Conservation (phyloP, 78 protist species). For the Mastigamoeba balamuthi region DNA sequence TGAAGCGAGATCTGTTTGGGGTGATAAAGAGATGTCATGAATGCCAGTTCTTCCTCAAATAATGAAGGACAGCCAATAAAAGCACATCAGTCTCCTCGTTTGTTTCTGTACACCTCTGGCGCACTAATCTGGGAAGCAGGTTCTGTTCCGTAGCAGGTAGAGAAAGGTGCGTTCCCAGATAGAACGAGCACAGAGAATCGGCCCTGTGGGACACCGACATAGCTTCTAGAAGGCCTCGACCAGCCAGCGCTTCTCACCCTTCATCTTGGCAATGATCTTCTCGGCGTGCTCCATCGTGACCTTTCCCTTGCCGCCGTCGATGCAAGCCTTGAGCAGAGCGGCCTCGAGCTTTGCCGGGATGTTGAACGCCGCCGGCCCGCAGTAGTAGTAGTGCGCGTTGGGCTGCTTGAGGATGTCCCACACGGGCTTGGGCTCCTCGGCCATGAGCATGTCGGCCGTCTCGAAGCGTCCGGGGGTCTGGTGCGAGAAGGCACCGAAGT, state of each 20-base stretch:
- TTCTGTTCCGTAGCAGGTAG: no score
- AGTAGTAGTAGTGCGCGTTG: background rate
- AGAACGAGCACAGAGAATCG: no score
- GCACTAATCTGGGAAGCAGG: no score
- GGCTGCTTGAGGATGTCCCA: background rate
- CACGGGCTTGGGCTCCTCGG: background rate
- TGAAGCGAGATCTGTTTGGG: no score
- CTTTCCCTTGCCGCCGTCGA: background rate
- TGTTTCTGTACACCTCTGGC: no score
- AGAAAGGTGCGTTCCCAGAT: no score
- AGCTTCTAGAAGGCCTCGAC: background rate
- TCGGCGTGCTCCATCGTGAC: background rate
- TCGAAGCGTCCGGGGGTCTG: background rate
- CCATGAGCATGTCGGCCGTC: background rate
- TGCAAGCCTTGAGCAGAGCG: background rate
- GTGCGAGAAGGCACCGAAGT: conserved; percentile 58
- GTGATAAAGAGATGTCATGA: no score
- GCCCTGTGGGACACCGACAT: no score
- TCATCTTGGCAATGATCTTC: background rate
- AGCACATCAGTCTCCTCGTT: no score
- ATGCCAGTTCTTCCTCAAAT: no score
- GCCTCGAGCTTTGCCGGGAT: background rate
- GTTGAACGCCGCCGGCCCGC: background rate
- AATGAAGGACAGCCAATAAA: no score
- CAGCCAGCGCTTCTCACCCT: background rate